These are phyloP conservation scores for Cyclostephanos invisitatus DNA, from an alignment of 108 stramenopile genomes.

Conservation along the genomic window DNA sequence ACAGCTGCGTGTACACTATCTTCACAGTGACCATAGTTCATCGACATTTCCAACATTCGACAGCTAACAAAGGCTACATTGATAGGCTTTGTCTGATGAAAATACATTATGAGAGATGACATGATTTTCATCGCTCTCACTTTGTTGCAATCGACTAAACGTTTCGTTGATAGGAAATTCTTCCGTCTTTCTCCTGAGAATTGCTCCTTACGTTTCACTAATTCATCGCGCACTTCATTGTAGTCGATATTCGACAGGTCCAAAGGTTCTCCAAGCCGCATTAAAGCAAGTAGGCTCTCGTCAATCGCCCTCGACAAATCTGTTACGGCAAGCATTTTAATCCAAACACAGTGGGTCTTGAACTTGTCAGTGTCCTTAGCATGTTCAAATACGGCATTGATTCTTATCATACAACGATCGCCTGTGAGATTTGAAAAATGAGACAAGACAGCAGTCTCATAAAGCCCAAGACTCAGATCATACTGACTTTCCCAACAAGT, in stretches of 20 bases:
- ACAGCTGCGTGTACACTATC: slow-evolving; percentile 20
- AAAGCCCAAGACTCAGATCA: slow-evolving; percentile 28
- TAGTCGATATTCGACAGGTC: slow-evolving; percentile 16
- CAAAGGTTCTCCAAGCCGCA: slow-evolving; percentile 26
- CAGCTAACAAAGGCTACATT: slow-evolving; percentile 5
- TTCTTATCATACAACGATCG: slow-evolving; percentile 8
- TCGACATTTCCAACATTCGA: slow-evolving; percentile 33
- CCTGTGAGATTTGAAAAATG: slow-evolving; percentile 13
- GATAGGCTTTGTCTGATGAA: slow-evolving; percentile 5
- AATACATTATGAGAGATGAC: slow-evolving; percentile 17
- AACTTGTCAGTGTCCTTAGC: slow-evolving; percentile 25
- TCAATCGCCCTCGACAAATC: slow-evolving; percentile 18
- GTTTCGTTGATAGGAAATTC: slow-evolving; percentile 16
- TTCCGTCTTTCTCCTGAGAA: slow-evolving; percentile 8
- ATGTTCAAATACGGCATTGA: slow-evolving; percentile 18
- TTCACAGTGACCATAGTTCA: slow-evolving; percentile 22
- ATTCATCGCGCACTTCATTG: slow-evolving; percentile 11
- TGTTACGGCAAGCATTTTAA: slow-evolving; percentile 8
- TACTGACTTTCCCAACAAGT: slow-evolving; percentile 34
- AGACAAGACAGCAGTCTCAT: slow-evolving; percentile 12
- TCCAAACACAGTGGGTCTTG: slow-evolving; percentile 22
- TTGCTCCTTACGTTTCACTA: slow-evolving; percentile 13
- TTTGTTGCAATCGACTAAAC: slow-evolving; percentile 18
- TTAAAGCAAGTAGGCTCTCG: slow-evolving; percentile 15
- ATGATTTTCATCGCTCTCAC: slow-evolving; percentile 22